A percentile compares a stretch with the other conserved stretches of the same genome.
Conservation (phyloP, 1,139 yeast genomes). For the Candida pseudocylindracea region DNA sequence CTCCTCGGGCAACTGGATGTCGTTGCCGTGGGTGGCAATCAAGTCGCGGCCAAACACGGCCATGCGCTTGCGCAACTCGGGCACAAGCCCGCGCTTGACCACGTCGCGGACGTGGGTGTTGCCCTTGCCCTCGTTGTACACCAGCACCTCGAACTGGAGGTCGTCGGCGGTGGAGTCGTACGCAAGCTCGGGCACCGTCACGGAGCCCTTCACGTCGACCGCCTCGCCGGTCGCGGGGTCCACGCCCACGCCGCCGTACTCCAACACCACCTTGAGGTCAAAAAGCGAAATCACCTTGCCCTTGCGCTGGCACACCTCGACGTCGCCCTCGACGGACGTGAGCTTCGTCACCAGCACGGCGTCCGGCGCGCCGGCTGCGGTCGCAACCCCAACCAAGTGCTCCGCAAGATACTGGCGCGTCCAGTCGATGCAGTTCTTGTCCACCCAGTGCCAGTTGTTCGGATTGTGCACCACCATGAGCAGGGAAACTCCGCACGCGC, state of each 20-base stretch:
- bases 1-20: conserved; percentile 53
- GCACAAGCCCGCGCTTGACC: conserved; percentile 40
- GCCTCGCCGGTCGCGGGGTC: conserved; percentile 8
- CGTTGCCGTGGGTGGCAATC: conserved; percentile 56
- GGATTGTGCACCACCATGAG: conserved; percentile 26
- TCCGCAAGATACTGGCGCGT: conserved; percentile 51
- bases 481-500: no score
- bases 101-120: conserved; percentile 26
- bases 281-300: conserved; percentile 88
- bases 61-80: conserved; percentile 39
- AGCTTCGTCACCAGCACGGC: conserved; percentile 11
- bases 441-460: conserved; percentile 87
- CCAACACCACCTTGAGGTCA: conserved; percentile 51
- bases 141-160: conserved; percentile 56
- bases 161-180: conserved; percentile 78
- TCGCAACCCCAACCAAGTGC: conserved; percentile 27
- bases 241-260: conserved; percentile 20
- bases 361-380: conserved; percentile 8
- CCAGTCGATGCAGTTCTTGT: conserved; percentile 91
- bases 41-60: conserved; percentile 55
- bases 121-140: conserved; percentile 35
- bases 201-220: conserved; percentile 31
- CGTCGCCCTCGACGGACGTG: conserved; percentile 77
- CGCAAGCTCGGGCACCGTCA: conserved; percentile 82
- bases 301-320: conserved; percentile 89